Conservation (phyloP, 345 rosid genomes). For the Hypericum perforatum region DNA sequence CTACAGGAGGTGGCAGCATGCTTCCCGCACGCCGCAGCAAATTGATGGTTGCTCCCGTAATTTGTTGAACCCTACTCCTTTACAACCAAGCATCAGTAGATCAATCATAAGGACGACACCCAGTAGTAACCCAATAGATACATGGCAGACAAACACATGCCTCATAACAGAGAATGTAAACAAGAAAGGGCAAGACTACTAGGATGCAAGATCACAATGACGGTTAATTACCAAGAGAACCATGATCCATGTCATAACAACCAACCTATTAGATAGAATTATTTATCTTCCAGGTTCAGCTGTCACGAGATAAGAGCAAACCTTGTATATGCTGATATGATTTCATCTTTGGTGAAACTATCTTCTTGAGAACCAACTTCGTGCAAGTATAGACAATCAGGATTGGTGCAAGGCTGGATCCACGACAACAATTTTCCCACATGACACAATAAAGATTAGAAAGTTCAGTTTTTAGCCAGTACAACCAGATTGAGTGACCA, state of each 20-base stretch:
- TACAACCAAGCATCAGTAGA: constrained; percentile 19
- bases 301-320: no score
- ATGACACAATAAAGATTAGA: constrained; percentile 9
- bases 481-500: neutral
- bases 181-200: no score
- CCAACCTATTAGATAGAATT: no score
- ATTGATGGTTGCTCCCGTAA: constrained; percentile 49
- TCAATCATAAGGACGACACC: constrained; percentile 11
- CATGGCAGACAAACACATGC: neutral
- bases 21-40: constrained; percentile 48
- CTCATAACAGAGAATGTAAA: no score
- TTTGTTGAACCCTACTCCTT: constrained; percentile 79
- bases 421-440: neutral
- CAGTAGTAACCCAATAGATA: neutral
- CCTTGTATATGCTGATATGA: constrained; percentile 79
- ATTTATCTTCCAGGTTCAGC: no score
- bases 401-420: constrained; percentile 77
- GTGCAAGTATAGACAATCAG: constrained; percentile 90
- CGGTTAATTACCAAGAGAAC: no score
- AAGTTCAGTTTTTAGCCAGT: neutral
- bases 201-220: no score
- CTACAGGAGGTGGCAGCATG: constrained; percentile 68
- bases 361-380: constrained; percentile 88
- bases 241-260: no score
- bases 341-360: constrained; percentile 92